Conservation (phyloP, 2,329 filamentous ascomycete species). For the Diaporthe eres region DNA sequence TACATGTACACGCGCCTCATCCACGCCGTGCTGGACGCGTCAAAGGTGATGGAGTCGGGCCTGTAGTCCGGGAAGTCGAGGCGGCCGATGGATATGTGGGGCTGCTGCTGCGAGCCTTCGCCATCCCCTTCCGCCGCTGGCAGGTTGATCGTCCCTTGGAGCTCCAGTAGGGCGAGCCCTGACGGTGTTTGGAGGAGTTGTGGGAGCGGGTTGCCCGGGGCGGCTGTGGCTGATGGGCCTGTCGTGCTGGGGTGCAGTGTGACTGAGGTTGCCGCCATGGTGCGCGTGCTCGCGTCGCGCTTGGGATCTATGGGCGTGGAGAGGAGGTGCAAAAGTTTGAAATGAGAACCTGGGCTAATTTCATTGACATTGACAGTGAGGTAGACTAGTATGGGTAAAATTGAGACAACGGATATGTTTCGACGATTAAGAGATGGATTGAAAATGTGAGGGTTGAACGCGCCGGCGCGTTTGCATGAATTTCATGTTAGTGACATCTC, state of each 20-base stretch:
- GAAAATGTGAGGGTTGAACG: background rate
- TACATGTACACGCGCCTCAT: conserved; percentile 93
- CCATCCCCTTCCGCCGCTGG: conserved; percentile 59
- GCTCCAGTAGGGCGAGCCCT: conserved; percentile 89
- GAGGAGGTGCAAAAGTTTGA: fast-evolving
- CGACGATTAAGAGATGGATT: background rate
- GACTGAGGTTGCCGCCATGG: conserved; percentile 46
- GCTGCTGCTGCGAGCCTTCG: conserved; percentile 50
- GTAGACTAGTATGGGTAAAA: background rate
- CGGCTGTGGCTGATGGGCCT: conserved; percentile 43
- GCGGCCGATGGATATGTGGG: conserved; percentile 58
- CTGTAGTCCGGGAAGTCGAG: conserved; percentile 71
- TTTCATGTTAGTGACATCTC: background rate
- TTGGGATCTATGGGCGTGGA: background rate
- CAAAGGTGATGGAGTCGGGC: conserved; percentile 56
- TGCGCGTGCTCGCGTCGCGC: background rate
- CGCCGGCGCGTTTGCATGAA: conserved; percentile 13
- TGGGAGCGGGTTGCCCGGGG: conserved; percentile 74
- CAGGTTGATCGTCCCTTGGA: conserved; percentile 92
- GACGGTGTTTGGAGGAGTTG: conserved; percentile 88
- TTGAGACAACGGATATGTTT: background rate
- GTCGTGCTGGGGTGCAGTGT: conserved; percentile 55
- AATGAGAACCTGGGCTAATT: background rate
- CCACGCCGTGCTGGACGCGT: conserved; percentile 76
- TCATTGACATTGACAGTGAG: background rate